A percentile compares a stretch with the other conserved stretches of the same genome.
Evolutionary conservation across 2,329 filamentous ascomycete species (phyloP).

Genomic region (Penicillium fuscoglaucum): DNA sequence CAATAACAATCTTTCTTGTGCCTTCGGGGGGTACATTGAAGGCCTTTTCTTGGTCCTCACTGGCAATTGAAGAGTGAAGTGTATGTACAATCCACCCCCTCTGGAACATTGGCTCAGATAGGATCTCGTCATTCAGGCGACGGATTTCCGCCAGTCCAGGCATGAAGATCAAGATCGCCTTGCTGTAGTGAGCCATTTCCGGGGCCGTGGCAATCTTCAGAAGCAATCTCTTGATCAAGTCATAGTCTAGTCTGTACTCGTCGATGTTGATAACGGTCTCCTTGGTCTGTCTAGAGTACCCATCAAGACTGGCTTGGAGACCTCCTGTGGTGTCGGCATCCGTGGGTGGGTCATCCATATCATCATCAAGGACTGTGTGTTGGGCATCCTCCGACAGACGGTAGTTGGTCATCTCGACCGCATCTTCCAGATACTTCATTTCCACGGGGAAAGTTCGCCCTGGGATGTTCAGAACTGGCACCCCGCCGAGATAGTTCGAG

Average conservation of each 20-base stretch:
- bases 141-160: conserved; percentile 93
- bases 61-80: conserved; percentile 91
- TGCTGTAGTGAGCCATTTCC: conserved; percentile 70
- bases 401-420: conserved; percentile 82
- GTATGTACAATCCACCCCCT: conserved; percentile 82
- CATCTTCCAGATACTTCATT: conserved; percentile 87
- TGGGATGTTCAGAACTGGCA: conserved; percentile 85
- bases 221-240: conserved; percentile 78
- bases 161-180: conserved; percentile 89
- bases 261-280: conserved; percentile 76
- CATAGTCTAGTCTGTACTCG: conserved; percentile 88
- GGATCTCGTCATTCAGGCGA: conserved; percentile 79
- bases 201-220: conserved; percentile 70
- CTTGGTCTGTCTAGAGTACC: conserved; percentile 74
- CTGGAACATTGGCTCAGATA: conserved; percentile 73
- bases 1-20: conserved; percentile 86
- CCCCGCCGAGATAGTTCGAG: conserved; percentile 80
- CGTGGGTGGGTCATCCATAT: conserved; percentile 49
- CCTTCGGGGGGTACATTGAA: conserved; percentile 83
- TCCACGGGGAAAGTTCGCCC: conserved; percentile 91
- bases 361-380: conserved; percentile 44
- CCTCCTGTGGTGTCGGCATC: conserved; percentile 53
- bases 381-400: conserved; percentile 61
- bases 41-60: conserved; percentile 91
- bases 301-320: conserved; percentile 64